phyloP scores from a whole-genome alignment of 106 monocot genomes.

The Dendrobium nobile region DNA sequence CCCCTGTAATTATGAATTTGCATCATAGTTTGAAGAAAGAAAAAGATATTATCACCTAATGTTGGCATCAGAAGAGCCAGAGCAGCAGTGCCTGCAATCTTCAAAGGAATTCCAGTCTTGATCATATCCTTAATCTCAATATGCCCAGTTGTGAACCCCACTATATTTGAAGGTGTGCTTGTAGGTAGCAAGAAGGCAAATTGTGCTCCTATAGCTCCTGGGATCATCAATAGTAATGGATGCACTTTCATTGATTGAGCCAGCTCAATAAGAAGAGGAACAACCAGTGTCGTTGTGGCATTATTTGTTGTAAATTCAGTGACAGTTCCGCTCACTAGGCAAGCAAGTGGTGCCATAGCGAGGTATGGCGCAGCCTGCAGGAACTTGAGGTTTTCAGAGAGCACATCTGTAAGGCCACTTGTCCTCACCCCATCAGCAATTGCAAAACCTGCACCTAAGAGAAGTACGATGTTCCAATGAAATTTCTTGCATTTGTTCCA shows the following conservation, averaged over 20 bases:
- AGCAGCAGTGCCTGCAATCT: slow-evolving; percentile 45
- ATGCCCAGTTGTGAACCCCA: slow-evolving; percentile 75
- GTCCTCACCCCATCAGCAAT: slow-evolving; percentile 78
- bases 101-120: slow-evolving; percentile 58
- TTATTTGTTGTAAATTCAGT: slow-evolving; percentile 94
- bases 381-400: slow-evolving; percentile 58
- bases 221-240: slow-evolving; percentile 73
- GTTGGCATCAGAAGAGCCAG: slow-evolving; percentile 73
- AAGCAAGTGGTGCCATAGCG: slow-evolving; percentile 54
- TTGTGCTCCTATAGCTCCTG: slow-evolving; percentile 82
- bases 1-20: no score
- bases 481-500: slow-evolving; percentile 96
- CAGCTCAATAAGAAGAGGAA: slow-evolving; percentile 72
- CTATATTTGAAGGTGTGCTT: slow-evolving; percentile 77
- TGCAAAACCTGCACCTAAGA: slow-evolving; percentile 86
- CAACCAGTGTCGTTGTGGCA: slow-evolving; percentile 63
- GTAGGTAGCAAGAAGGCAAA: slow-evolving; percentile 81
- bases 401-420: slow-evolving; percentile 69
- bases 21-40: background rate
- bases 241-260: slow-evolving; percentile 55
- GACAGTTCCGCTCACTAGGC: slow-evolving; percentile 57
- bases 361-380: slow-evolving; percentile 46
- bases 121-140: slow-evolving; percentile 76
- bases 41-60: slow-evolving; percentile 37
- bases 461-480: slow-evolving; percentile 85